A percentile compares a stretch with the other conserved stretches of the same genome.
Conservation (phyloP, 257 asterid genomes). For the Ophiorrhiza pumila region DNA sequence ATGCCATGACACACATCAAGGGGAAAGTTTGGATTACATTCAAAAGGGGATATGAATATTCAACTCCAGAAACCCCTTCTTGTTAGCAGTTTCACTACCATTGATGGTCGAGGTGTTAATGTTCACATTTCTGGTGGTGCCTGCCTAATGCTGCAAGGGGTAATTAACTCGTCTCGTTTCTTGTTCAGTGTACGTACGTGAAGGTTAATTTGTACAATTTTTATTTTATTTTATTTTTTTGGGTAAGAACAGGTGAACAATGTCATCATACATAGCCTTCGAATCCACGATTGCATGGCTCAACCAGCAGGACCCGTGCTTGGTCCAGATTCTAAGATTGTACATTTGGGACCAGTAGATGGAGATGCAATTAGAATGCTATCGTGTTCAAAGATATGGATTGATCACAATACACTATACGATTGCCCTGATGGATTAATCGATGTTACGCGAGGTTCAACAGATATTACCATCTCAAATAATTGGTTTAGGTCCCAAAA, state of each 20-base stretch:
- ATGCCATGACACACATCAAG: slow-evolving; percentile 44
- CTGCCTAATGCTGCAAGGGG: slow-evolving; percentile 54
- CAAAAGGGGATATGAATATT: slow-evolving; percentile 54
- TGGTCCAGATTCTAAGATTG: slow-evolving; percentile 41
- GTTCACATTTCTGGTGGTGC: slow-evolving; percentile 63
- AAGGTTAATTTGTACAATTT: background rate
- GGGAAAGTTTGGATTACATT: slow-evolving; percentile 88
- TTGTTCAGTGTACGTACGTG: too few relatives aligned
- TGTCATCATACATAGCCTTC: slow-evolving; percentile 70
- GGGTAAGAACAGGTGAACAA: slow-evolving; percentile 42
- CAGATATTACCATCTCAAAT: slow-evolving; percentile 66
- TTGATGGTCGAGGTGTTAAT: slow-evolving; percentile 74
- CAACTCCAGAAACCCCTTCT: slow-evolving; percentile 58
- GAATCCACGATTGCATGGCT: slow-evolving; percentile 61
- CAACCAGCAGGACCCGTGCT: slow-evolving; percentile 46
- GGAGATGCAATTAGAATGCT: slow-evolving; percentile 75
- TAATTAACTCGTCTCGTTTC: slow-evolving; percentile 2
- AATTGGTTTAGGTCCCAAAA: slow-evolving; percentile 69
- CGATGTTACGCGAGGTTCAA: slow-evolving; percentile 82
- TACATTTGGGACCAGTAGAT: slow-evolving; percentile 52
- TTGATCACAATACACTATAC: slow-evolving; percentile 72
- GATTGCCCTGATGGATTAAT: slow-evolving; percentile 63
- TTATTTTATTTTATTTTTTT: background rate
- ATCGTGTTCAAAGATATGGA: slow-evolving; percentile 60
- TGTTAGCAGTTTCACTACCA: slow-evolving; percentile 58